Evolutionary conservation across 345 rosid genomes (phyloP), one percentile per base, ranked within the genome.

Genomic region (Gossypioides kirkii): DNA sequence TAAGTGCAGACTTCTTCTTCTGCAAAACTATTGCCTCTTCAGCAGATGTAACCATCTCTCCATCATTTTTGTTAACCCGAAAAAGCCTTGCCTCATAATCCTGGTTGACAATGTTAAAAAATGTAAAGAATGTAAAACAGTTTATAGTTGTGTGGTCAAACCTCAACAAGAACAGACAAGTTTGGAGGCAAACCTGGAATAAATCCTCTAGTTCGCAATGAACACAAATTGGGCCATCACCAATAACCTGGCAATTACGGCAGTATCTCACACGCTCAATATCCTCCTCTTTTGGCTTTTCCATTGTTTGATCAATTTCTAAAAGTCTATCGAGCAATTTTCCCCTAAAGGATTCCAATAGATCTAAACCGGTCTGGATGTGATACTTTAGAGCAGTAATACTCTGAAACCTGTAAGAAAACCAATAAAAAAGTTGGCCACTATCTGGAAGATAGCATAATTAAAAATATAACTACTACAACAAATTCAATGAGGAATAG

Each of bases 11-110:
- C 75, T 78, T 89, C 86, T 89, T 91, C 76, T 92, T 90, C 81
- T 81, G 91, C 73, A 87, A 76, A 80, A 83, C 84, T 72, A 90
- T 83, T 18, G 91, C 86, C 85, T 92, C 97, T 85, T 94, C 97
- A 49, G 94, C 97, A 73, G 88, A 85, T 77, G 83, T 81, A 80
- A 89, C 79, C 74, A 83, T 75, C 73, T 85, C 98, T 77, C 89
- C 87, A 79, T 83, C 86, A 69, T 84, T 81, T 84, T 89, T 89
- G 69, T 84, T 82, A 23, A 90, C 91, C 71, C 90, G 90, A 79
- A 94, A 94, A 45, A 94, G 86, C 86, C 97, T 88, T 60, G 98
- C 97, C 81, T 87, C 95, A 60, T 94, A 92, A 73, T 84, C 89
- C 98, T 94, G 82, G 67, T 49, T 64, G 74, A 63, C 77, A 70